Percentiles rank a stretch among this genome's conserved stretches.
Evolutionary conservation across 2,329 filamentous ascomycete genomes (phyloP).

Genomic region (Chaetomiaceae sp.): DNA sequence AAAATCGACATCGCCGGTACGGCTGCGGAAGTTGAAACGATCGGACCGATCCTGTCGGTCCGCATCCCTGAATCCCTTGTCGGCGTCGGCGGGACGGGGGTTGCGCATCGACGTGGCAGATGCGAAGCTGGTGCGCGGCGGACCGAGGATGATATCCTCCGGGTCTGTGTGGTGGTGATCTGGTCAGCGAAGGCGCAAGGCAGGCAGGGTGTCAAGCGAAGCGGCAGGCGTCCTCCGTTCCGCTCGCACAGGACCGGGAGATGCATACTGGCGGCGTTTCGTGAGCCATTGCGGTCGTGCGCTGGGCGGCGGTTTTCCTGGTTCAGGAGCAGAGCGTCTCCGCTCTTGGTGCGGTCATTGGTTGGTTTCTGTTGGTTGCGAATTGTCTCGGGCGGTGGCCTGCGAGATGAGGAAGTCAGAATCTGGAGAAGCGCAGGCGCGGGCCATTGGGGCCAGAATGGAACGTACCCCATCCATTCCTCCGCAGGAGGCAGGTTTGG

Average conservation of each 20-base stretch:
- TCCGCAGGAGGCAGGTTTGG: conserved; percentile 72
- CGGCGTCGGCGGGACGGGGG: conserved; percentile 41
- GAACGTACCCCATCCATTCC: conserved; percentile 89
- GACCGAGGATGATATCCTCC: conserved; percentile 81
- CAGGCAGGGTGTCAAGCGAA: background rate
- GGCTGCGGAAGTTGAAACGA: conserved; percentile 54
- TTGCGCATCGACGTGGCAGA: conserved; percentile 59
- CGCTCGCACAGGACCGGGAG: conserved; percentile 15
- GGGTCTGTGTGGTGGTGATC: conserved; percentile 42
- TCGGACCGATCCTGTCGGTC: conserved; percentile 51
- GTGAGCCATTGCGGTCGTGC: conserved; percentile 48
- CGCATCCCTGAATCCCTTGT: conserved; percentile 47
- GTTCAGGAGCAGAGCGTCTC: conserved; percentile 41
- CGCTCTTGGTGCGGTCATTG: conserved; percentile 39
- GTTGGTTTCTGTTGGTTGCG: conserved; percentile 40
- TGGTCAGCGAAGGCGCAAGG: conserved; percentile 17
- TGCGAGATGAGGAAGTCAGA: conserved; percentile 25
- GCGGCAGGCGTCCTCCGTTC: background rate
- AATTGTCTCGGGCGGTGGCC: conserved; percentile 40
- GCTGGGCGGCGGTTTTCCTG: conserved; percentile 46
- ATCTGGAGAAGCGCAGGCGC: background rate
- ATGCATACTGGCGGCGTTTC: conserved; percentile 51
- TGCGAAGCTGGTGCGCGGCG: conserved; percentile 75
- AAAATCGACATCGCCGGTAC: conserved; percentile 45
- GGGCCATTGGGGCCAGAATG: background rate